phyloP scores from a whole-genome alignment of 2,329 filamentous ascomycete genomes.

The Epichloe elymi region DNA sequence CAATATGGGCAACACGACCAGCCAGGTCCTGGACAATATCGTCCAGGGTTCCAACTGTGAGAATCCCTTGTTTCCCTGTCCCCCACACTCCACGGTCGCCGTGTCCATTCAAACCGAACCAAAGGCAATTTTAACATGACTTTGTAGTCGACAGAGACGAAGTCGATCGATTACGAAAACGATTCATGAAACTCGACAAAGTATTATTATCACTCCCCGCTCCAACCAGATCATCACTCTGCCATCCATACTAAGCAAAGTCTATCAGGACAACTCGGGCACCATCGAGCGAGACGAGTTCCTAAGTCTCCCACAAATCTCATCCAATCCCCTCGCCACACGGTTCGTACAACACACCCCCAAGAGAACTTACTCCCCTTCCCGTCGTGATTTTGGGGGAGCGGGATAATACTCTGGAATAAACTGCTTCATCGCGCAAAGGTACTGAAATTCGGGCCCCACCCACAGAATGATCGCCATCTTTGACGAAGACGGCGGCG shows the following conservation, averaged over 20 bases:
- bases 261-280: slow-evolving; percentile 78
- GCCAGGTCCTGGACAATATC: slow-evolving; percentile 80
- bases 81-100: too few species aligned
- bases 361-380: too few species aligned
- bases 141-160: slow-evolving; percentile 83
- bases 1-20: slow-evolving; percentile 55
- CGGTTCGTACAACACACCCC: not conserved
- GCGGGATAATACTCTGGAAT: too few species aligned
- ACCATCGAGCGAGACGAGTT: slow-evolving; percentile 99
- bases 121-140: slow-evolving; percentile 4
- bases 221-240: not conserved
- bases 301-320: slow-evolving; percentile 91
- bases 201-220: slow-evolving; percentile 27
- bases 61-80: slow-evolving; percentile 4
- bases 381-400: too few species aligned
- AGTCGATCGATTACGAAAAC: slow-evolving; percentile 86
- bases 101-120: not conserved
- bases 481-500: slow-evolving; percentile 96
- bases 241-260: not conserved
- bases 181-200: slow-evolving; percentile 99
- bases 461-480: slow-evolving; percentile 87
- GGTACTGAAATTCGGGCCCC: not conserved
- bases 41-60: slow-evolving; percentile 93
- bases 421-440: not conserved
- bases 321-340: slow-evolving; percentile 91